Conservation (phyloP, 2,329 filamentous ascomycete genomes). For the Acarospora socialis region DNA sequence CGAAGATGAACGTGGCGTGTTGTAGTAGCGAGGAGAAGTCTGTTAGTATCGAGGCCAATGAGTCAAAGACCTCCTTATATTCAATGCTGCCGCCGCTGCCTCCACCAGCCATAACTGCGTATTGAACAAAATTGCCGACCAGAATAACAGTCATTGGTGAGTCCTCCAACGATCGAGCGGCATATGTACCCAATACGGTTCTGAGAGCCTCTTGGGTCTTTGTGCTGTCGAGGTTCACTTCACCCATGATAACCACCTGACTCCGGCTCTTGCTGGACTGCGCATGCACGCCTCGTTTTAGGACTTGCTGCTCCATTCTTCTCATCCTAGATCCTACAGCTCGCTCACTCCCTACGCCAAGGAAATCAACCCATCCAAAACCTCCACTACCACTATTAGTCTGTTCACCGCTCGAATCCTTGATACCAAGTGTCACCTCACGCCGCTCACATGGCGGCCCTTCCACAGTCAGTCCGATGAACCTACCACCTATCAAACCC, state of each 20-base stretch:
- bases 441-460: constrained; percentile 84
- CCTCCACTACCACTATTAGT: constrained; percentile 49
- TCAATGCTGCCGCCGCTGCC: constrained; percentile 73
- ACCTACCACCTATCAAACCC: constrained; percentile 80
- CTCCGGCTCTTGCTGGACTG: constrained; percentile 21
- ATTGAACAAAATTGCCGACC: constrained; percentile 65
- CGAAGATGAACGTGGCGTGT: constrained; percentile 73
- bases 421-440: constrained; percentile 61
- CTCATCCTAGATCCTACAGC: constrained; percentile 74
- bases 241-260: constrained; percentile 63
- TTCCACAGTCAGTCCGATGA: constrained; percentile 79
- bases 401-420: constrained; percentile 41
- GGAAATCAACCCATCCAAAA: constrained; percentile 95
- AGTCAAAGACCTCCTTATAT: constrained; percentile 93
- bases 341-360: constrained; percentile 80
- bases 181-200: constrained; percentile 64
- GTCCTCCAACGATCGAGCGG: constrained; percentile 45
- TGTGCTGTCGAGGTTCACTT: constrained; percentile 75
- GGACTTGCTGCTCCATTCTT: constrained; percentile 55
- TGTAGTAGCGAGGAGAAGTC: constrained; percentile 74
- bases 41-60: constrained; percentile 63
- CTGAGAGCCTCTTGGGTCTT: constrained; percentile 66
- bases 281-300: constrained; percentile 27
- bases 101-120: constrained; percentile 46
- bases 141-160: constrained; percentile 69